Conservation (phyloP, 129 eudicot species). For the Lactuca saligna region DNA sequence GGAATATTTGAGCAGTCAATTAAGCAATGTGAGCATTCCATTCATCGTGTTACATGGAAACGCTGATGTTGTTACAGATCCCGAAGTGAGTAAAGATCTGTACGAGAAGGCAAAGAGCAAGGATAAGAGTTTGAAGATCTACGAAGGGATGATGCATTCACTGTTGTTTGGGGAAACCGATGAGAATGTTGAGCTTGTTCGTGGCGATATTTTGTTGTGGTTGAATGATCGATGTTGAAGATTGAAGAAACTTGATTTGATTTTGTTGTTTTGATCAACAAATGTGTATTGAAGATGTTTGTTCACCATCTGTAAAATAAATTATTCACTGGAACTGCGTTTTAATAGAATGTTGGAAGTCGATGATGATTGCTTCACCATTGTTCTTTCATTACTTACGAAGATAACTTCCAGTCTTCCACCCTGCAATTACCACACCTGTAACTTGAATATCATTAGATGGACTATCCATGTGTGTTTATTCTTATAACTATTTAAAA, state of each 20-base stretch:
- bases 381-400: conserved; percentile 1
- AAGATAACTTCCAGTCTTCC: no score
- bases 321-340: conserved; percentile 5
- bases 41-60: conserved; percentile 76
- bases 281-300: neutral
- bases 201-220: conserved; percentile 65
- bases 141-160: conserved; percentile 88
- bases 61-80: conserved; percentile 90
- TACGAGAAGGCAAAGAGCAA: conserved; percentile 64
- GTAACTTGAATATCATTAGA: neutral
- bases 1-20: conserved; percentile 45
- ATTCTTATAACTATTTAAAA: neutral
- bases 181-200: conserved; percentile 78
- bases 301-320: conserved; percentile 10
- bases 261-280: neutral
- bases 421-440: neutral
- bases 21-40: conserved; percentile 52
- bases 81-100: conserved; percentile 66
- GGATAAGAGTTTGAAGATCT: conserved; percentile 72
- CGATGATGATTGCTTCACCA: neutral
- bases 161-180: conserved; percentile 91
- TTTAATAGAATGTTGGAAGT: conserved; percentile 21
- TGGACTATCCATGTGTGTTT: neutral
- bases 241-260: neutral
- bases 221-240: conserved; percentile 59